phyloP scores from a whole-genome alignment of 2,329 filamentous ascomycete genomes.

The Bipolaris zeicola region DNA sequence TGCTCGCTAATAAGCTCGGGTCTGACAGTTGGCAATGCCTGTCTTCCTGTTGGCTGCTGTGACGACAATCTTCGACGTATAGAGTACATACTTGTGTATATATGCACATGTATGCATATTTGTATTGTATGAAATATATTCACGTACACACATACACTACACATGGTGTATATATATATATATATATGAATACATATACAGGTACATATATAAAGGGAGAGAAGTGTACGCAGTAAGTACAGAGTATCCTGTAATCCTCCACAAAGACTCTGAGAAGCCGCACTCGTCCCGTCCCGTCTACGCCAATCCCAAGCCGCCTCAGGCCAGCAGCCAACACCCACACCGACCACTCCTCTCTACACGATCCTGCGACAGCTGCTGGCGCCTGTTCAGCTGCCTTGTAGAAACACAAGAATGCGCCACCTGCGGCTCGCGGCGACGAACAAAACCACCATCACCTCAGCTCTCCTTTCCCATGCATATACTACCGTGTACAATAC shows the following conservation, averaged over 20 bases:
- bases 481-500: not conserved
- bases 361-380: not conserved
- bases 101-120: too few relatives aligned
- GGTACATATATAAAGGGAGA: too few relatives aligned
- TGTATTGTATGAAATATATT: too few relatives aligned
- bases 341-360: not conserved
- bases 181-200: too few relatives aligned
- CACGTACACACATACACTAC: too few relatives aligned
- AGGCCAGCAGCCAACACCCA: not conserved
- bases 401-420: slow-evolving; percentile 6
- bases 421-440: slow-evolving; percentile 7
- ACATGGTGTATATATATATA: too few relatives aligned
- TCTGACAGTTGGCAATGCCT: not conserved
- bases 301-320: not conserved
- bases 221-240: not conserved
- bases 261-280: not conserved
- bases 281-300: too few relatives aligned
- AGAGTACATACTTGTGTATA: too few relatives aligned
- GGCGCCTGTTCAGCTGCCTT: slow-evolving; percentile 1
- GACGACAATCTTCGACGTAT: too few relatives aligned
- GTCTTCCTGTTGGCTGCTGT: slow-evolving; percentile 7
- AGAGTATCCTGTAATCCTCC: not conserved
- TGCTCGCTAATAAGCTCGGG: slow-evolving; percentile 11
- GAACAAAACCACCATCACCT: not conserved
- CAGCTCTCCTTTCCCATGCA: slow-evolving; percentile 10